Percentiles rank a stretch among this genome's conserved stretches.
Evolutionary conservation across 1,284 basidiomycete species (phyloP).

Genomic region (Apiotrichum domesticum): DNA sequence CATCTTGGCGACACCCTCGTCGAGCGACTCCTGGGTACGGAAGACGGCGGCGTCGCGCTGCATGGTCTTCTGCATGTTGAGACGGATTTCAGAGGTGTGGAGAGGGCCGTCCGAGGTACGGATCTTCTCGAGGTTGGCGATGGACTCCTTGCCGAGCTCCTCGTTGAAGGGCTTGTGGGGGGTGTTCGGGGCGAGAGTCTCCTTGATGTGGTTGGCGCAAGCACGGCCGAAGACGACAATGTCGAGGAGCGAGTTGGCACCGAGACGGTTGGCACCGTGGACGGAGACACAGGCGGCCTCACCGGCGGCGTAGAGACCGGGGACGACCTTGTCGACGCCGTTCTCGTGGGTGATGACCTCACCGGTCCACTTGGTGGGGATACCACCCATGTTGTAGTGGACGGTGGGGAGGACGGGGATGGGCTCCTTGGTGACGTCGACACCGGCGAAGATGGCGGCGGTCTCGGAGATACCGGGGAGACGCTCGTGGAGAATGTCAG

Average conservation of each 20-base stretch:
- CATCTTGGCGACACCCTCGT: conserved; percentile 87
- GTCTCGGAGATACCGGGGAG: conserved; percentile 99
- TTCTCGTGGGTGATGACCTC: conserved; percentile 87
- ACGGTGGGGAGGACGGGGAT: conserved; percentile 95
- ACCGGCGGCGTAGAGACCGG: conserved; percentile 96
- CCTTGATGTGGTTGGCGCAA: conserved; percentile 94
- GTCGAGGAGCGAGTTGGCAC: conserved; percentile 97
- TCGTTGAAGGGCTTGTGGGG: conserved; percentile 85
- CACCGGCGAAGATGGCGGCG: conserved; percentile 96
- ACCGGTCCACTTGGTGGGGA: conserved; percentile 97
- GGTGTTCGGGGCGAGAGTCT: conserved; percentile 81
- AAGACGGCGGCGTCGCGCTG: conserved; percentile 88
- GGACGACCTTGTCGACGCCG: conserved; percentile 91
- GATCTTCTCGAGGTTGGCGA: conserved; percentile 87
- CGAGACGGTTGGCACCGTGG: conserved; percentile 98
- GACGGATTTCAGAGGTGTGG: conserved; percentile 81
- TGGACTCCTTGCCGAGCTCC: conserved; percentile 77
- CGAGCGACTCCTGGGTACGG: conserved; percentile 82
- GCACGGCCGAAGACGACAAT: conserved; percentile 99
- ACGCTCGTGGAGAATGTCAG: conserved; percentile 93
- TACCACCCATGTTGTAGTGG: conserved; percentile 98
- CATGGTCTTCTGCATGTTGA: conserved; percentile 99
- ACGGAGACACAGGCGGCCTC: conserved; percentile 99
- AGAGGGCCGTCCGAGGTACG: conserved; percentile 75
- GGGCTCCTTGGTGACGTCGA: conserved; percentile 99